Conservation (phyloP, 345 rosid genomes). For the Schrenkiella parvula region DNA sequence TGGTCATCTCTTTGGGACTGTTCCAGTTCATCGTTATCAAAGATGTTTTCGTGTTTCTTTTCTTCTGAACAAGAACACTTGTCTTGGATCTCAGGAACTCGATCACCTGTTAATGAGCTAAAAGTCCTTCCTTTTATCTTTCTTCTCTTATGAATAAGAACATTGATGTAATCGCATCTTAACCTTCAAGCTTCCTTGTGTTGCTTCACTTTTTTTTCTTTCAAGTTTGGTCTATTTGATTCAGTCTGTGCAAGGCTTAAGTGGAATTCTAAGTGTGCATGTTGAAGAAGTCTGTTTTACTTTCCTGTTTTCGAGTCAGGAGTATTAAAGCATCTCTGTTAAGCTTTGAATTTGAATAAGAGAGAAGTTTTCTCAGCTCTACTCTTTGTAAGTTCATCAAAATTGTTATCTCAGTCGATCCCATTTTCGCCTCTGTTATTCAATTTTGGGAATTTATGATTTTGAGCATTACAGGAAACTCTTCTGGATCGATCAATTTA, state of each 20-base stretch:
- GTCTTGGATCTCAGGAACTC: neutral
- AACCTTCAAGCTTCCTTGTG: neutral
- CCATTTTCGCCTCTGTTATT: neutral
- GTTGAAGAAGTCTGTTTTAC: neutral
- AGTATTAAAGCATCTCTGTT: neutral
- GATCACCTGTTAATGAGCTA: conserved; percentile 2
- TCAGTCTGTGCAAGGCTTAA: conserved; percentile 6
- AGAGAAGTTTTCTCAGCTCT: neutral
- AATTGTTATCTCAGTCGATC: neutral
- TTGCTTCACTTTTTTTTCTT: neutral
- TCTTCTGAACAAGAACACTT: neutral
- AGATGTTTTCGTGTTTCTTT: conserved; percentile 29
- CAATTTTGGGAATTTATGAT: neutral
- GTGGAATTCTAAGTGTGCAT: neutral
- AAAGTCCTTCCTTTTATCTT: conserved; percentile 1
- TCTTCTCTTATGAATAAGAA: conserved; percentile 15
- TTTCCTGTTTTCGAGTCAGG: neutral
- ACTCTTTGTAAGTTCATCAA: neutral
- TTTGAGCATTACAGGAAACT: neutral
- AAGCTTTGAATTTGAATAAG: conserved; percentile 19
- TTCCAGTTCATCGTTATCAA: conserved; percentile 28
- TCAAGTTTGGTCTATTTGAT: neutral
- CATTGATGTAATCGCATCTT: conserved; percentile 15
- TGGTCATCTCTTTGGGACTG: conserved; percentile 29
- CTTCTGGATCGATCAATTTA: neutral